Conservation (phyloP, 352 stramenopile genomes). For the Phytopythium aichiense region DNA sequence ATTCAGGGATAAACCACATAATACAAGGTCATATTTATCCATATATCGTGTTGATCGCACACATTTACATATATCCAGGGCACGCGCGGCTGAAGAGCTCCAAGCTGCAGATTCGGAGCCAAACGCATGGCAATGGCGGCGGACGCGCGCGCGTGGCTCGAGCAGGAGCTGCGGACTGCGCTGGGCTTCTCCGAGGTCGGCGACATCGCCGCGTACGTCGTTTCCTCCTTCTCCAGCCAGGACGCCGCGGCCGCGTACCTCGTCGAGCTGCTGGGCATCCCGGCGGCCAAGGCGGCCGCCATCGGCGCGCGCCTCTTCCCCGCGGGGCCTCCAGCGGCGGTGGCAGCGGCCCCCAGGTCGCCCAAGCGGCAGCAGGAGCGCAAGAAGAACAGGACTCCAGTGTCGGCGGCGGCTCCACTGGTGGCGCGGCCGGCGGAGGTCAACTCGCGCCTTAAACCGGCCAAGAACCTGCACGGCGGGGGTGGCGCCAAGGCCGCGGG, state of each 20-base stretch:
- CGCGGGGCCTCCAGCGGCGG: background rate
- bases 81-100: too few relatives aligned
- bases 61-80: background rate
- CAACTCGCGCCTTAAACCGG: conserved; percentile 48
- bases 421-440: conserved; percentile 29
- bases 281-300: conserved; percentile 30
- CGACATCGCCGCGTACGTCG: conserved; percentile 60
- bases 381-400: background rate
- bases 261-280: conserved; percentile 62
- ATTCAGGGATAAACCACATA: background rate
- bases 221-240: conserved; percentile 37
- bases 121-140: conserved; percentile 18
- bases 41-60: background rate
- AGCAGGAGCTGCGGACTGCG: conserved; percentile 47
- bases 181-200: conserved; percentile 70
- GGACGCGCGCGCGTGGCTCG: conserved; percentile 45
- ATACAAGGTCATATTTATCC: background rate
- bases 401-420: conserved; percentile 11
- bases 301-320: conserved; percentile 51
- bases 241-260: conserved; percentile 54
- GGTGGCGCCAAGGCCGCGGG: background rate
- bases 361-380: background rate
- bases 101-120: background rate
- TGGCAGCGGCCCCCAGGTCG: conserved; percentile 5
- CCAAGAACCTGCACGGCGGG: conserved; percentile 21